These are phyloP conservation scores for Pleurotus cornucopiae DNA, from an alignment of 768 basidiomycete genomes.

Conservation along the genomic window DNA sequence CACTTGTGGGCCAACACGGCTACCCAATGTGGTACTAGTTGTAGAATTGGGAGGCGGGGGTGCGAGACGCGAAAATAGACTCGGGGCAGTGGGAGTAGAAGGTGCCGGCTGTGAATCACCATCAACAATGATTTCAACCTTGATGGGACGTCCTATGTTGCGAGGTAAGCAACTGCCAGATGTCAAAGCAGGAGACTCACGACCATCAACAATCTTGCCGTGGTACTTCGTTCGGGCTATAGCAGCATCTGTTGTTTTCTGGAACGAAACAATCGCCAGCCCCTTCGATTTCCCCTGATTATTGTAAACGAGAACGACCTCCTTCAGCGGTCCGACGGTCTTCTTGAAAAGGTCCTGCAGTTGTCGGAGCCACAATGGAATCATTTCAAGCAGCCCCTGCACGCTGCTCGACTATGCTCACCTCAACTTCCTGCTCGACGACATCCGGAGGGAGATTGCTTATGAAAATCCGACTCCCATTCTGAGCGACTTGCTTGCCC, in stretches of 20 bases:
- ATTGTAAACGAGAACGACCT: constrained; percentile 71
- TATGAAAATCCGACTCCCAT: constrained; percentile 65
- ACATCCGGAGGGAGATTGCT: constrained; percentile 68
- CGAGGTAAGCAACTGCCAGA: neutral
- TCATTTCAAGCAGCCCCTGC: neutral
- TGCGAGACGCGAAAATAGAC: neutral
- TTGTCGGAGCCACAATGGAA: neutral
- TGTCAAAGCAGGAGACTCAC: constrained; percentile 29
- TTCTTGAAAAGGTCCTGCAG: constrained; percentile 68
- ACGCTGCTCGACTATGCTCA: constrained; percentile 19
- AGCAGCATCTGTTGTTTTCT: constrained; percentile 57
- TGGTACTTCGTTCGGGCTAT: constrained; percentile 66
- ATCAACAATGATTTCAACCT: constrained; percentile 60
- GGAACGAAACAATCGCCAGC: constrained; percentile 73
- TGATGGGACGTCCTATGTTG: constrained; percentile 57
- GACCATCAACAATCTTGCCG: constrained; percentile 70
- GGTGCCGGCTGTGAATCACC: constrained; percentile 20
- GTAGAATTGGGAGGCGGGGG: neutral
- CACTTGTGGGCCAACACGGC: neutral
- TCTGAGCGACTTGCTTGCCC: constrained; percentile 20
- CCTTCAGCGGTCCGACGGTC: constrained; percentile 71
- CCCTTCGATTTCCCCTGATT: constrained; percentile 73
- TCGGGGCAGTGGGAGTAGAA: constrained; percentile 5
- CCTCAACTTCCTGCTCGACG: constrained; percentile 64
- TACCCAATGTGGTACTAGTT: constrained; percentile 9